Base-by-base conservation (phyloP, 805 yeast species). In the Suhomyces sp. region DNA sequence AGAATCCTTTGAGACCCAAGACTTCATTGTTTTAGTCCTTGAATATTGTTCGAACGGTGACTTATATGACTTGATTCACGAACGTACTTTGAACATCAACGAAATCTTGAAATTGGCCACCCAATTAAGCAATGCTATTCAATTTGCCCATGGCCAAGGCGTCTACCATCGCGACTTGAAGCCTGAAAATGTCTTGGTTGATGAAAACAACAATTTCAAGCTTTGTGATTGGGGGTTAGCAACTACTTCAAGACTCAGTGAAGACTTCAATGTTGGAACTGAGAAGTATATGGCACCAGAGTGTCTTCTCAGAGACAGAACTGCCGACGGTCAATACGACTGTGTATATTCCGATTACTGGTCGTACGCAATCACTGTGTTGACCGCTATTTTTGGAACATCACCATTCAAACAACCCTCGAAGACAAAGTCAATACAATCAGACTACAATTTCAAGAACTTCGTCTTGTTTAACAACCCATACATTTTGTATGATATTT, bases 21-120 rank as follows among this genome's bases (percentile, higher is more conserved):
- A 68, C 14, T 71, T 70, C 44, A 69, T 72, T 41, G 70, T 77
- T 14, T 51, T 83, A 45, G 81, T 81, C 11, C 64, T 83, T 50
- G 90, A 83, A 54, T 81, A 75, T 54, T 80, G 84, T 43, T 68
- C 73, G 25, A 66, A 72, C 31, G 88, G 88, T 21, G 90, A 83
- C 44, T 58, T 83, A 33, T 81, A 81, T 50, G 90, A 83, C 50
- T 66, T 72, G 36, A 62, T 73, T 32, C 68, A 63, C 41, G 40
- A 39, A 19, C 33, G 48, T n/a, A 15, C 33, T 7, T 39, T 44
- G 13, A 29, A 40, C 19, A 39, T 37, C 30, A 33, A 25, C 16
- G 48, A 44, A 26, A 28, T 44, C 17, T 29, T 41, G 28, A 31
- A 32, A 19, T 31, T 44, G 33, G 30, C 77, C 23, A 61, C 61